These are phyloP conservation scores for Pelargonium cotyledonis DNA, from an alignment of 441 rosid genomes.

Conservation along the genomic window DNA sequence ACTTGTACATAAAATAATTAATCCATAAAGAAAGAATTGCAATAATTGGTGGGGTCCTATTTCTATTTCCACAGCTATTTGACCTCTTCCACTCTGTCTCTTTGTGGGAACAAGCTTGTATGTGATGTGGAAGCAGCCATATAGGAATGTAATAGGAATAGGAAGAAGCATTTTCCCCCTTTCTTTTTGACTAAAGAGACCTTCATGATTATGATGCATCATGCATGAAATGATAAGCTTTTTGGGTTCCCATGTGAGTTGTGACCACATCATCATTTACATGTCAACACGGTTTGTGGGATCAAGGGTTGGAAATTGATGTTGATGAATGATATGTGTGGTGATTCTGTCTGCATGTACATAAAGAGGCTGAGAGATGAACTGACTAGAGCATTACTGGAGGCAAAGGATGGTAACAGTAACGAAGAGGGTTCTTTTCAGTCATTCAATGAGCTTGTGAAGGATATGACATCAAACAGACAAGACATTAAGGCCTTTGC, in stretches of 20 bases:
- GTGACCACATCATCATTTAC: not conserved
- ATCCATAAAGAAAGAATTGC: not conserved
- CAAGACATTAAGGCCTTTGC: slow-evolving; percentile 75
- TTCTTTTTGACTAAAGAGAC: not conserved
- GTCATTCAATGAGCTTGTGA: slow-evolving; percentile 74
- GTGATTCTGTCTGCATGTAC: slow-evolving; percentile 23
- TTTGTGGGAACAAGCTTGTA: not conserved
- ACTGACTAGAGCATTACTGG: slow-evolving; percentile 65
- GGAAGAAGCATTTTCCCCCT: not conserved
- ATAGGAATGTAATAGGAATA: not conserved
- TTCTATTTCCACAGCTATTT: slow-evolving; percentile 8
- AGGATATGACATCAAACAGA: slow-evolving; percentile 51
- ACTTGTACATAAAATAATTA: not conserved
- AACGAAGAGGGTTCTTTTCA: slow-evolving; percentile 41
- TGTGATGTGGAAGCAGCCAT: slow-evolving; percentile 13
- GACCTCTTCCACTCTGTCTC: slow-evolving; percentile 9
- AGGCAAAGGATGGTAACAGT: slow-evolving; percentile 43
- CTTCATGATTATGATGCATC: slow-evolving; percentile 12
- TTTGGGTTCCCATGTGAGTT: not conserved
- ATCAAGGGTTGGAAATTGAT: slow-evolving; percentile 13
- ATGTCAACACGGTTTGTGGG: slow-evolving; percentile 2
- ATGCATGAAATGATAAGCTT: slow-evolving; percentile 20
- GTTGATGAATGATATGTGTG: not conserved
- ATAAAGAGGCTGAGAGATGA: slow-evolving; percentile 64
- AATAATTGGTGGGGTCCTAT: slow-evolving; percentile 8